These are phyloP conservation scores for Orbilia oligospora DNA, from an alignment of 2,329 filamentous ascomycete species.

Conservation along the genomic window DNA sequence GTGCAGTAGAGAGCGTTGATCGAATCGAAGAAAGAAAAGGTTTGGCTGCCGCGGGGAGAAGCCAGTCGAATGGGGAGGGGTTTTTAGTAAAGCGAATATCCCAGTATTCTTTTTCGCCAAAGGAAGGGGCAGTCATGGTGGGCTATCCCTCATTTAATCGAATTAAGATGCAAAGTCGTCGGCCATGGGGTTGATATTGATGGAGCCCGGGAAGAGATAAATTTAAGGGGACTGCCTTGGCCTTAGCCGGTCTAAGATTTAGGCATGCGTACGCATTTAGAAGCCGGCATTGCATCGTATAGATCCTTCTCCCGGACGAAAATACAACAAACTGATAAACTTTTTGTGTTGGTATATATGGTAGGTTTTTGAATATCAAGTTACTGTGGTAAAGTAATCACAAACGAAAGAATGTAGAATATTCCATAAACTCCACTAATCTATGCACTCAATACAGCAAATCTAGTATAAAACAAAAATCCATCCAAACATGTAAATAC, in stretches of 20 bases:
- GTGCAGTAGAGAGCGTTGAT: not conserved
- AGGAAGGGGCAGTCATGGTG: constrained; percentile 24
- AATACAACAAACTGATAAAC: not conserved
- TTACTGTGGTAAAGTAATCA: no score
- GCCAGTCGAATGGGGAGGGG: constrained; percentile 46
- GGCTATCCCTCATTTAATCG: not conserved
- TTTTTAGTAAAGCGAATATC: constrained; percentile 44
- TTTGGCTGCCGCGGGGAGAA: constrained; percentile 20
- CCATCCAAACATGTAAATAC: not conserved
- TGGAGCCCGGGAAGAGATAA: no score
- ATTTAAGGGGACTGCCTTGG: no score
- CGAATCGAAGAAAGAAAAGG: constrained; percentile 10
- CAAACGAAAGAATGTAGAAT: not conserved
- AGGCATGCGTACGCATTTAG: not conserved
- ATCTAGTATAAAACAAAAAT: not conserved
- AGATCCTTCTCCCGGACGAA: not conserved
- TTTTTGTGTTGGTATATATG: not conserved
- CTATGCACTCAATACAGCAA: not conserved
- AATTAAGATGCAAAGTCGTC: no score
- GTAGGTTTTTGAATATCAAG: no score
- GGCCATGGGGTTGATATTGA: no score
- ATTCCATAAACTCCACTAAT: not conserved
- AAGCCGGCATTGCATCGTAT: no score
- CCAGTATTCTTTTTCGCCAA: constrained; percentile 49
- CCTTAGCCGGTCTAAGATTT: not conserved